Conservation (phyloP, 805 yeast species). For the Pichia cephalocereana region DNA sequence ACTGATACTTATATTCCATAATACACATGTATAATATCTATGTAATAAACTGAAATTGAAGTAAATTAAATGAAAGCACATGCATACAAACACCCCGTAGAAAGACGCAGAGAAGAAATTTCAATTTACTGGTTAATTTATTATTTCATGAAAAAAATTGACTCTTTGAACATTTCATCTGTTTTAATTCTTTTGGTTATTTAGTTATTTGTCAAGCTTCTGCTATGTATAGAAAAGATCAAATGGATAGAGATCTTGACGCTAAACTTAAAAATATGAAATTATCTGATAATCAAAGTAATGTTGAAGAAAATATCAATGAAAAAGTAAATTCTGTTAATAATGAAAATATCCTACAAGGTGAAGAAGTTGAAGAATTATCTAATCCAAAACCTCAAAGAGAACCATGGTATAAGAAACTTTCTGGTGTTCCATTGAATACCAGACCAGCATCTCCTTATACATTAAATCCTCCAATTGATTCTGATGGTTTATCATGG, state of each 20-base stretch:
- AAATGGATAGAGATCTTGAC: slow-evolving; percentile 17
- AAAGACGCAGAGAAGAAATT: no score
- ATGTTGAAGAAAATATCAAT: slow-evolving; percentile 4
- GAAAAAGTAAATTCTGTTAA: no score
- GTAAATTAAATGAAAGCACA: no score
- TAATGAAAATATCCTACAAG: background rate
- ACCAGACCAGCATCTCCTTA: slow-evolving; percentile 78
- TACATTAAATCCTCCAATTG: slow-evolving; percentile 77
- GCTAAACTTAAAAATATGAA: slow-evolving; percentile 8
- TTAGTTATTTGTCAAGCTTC: no score
- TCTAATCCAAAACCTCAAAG: slow-evolving; percentile 23
- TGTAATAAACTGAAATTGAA: no score
- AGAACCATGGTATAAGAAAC: slow-evolving; percentile 28
- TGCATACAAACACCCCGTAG: no score
- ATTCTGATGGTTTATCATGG: slow-evolving; percentile 89
- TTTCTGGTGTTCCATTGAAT: slow-evolving; percentile 48
- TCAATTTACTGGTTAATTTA: no score
- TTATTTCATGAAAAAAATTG: no score
- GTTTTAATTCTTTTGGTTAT: background rate
- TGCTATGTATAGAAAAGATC: slow-evolving; percentile 16
- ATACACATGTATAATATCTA: no score
- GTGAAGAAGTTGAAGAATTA: slow-evolving; percentile 6
- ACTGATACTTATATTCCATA: background rate
- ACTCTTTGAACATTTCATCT: no score
- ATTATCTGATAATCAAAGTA: slow-evolving; percentile 5